Conservation (phyloP, 768 basidiomycete genomes). For the Paxillus rubicundulus region DNA sequence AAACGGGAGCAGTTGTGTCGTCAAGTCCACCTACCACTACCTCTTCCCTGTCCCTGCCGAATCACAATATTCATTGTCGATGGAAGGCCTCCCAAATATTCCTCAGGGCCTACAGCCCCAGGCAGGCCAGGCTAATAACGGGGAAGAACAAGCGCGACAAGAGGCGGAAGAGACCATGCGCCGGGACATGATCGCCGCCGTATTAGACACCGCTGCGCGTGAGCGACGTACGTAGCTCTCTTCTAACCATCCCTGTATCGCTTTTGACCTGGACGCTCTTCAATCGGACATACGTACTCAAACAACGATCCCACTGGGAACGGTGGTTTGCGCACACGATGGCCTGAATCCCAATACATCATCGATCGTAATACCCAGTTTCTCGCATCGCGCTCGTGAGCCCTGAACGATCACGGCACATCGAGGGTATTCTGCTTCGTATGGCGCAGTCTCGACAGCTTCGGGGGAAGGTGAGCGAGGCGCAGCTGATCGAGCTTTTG, state of each 20-base stretch:
- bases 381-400: constrained; percentile 86
- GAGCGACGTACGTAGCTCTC: constrained; percentile 62
- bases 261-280: no score
- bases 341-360: background rate
- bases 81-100: constrained; percentile 26
- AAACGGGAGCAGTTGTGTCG: background rate
- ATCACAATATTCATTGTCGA: background rate
- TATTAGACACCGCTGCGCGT: constrained; percentile 74
- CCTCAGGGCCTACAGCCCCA: constrained; percentile 30
- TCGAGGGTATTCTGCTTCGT: constrained; percentile 72
- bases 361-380: constrained; percentile 43
- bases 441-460: constrained; percentile 87
- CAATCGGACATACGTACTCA: no score
- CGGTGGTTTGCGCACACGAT: background rate
- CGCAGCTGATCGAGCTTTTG: constrained; percentile 79
- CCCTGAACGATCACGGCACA: constrained; percentile 74
- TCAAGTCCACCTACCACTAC: background rate
- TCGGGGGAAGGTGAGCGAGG: constrained; percentile 71
- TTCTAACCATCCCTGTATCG: background rate
- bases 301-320: background rate
- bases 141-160: constrained; percentile 53
- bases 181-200: constrained; percentile 71
- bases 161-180: constrained; percentile 75
- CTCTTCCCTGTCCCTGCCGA: background rate
- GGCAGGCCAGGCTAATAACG: constrained; percentile 42